Conservation (phyloP, 2,329 filamentous ascomycete genomes). For the Aspergillus sp. region DNA sequence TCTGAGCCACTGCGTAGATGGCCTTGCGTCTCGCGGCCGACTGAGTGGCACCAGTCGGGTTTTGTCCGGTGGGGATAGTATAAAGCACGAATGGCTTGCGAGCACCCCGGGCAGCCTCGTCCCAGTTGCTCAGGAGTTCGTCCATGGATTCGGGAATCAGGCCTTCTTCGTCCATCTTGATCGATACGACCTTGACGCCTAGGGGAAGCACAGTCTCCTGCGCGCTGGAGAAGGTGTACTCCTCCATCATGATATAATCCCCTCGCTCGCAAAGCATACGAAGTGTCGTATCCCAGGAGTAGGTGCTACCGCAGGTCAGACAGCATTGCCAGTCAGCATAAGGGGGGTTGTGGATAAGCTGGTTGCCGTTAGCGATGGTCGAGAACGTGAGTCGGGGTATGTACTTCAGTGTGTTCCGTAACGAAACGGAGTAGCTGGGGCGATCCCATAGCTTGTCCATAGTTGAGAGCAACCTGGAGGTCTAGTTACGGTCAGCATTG, state of each 20-base stretch:
- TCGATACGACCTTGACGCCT: slow-evolving; percentile 59
- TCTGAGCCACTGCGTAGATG: slow-evolving; percentile 75
- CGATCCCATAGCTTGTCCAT: slow-evolving; percentile 81
- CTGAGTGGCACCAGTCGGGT: slow-evolving; percentile 86
- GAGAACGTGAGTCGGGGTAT: neutral
- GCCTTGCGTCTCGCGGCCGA: slow-evolving; percentile 64
- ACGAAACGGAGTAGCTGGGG: slow-evolving; percentile 87
- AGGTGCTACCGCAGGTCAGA: slow-evolving; percentile 83
- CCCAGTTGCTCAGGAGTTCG: slow-evolving; percentile 64
- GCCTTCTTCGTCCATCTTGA: slow-evolving; percentile 67
- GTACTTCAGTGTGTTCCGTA: slow-evolving; percentile 85
- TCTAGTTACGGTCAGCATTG: slow-evolving; percentile 50
- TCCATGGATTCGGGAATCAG: slow-evolving; percentile 63
- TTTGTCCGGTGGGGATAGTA: slow-evolving; percentile 79
- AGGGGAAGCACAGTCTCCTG: slow-evolving; percentile 65
- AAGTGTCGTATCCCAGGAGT: slow-evolving; percentile 76
- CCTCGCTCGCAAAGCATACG: slow-evolving; percentile 76
- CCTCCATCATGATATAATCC: slow-evolving; percentile 80
- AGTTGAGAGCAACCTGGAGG: slow-evolving; percentile 87
- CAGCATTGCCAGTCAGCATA: slow-evolving; percentile 89
- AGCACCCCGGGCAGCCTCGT: slow-evolving; percentile 54
- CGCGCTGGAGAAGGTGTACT: slow-evolving; percentile 84
- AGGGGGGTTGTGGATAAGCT: slow-evolving; percentile 77
- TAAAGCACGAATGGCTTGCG: slow-evolving; percentile 68
- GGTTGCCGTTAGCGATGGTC: slow-evolving; percentile 10